Conservation (phyloP, 169 alveolate genomes). For the Eimeria maxima region DNA sequence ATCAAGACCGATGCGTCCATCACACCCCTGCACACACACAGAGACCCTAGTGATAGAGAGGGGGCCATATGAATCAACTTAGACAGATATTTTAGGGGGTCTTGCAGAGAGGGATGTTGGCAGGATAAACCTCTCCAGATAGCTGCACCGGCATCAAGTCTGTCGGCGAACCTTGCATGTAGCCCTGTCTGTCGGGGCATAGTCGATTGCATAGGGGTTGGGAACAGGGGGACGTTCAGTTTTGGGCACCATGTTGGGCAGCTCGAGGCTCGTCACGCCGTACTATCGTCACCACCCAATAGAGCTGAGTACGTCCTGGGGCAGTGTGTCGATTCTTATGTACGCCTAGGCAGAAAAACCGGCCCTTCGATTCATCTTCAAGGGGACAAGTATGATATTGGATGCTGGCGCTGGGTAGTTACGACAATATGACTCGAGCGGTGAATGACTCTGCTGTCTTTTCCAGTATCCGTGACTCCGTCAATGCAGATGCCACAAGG, state of each 20-base stretch:
- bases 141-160: background rate
- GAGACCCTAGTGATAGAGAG: background rate
- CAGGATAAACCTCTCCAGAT: background rate
- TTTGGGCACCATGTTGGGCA: constrained; percentile 65
- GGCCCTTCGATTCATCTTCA: background rate
- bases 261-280: background rate
- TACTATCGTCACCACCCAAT: background rate
- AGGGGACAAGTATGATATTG: background rate
- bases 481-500: background rate
- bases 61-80: background rate
- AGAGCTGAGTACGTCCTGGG: background rate
- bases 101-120: too few relatives aligned
- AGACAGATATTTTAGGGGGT: background rate
- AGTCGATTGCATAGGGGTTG: constrained; percentile 79
- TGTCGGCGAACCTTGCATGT: constrained; percentile 80
- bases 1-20: constrained; percentile 77
- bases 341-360: background rate
- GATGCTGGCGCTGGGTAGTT: background rate
- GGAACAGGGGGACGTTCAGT: constrained; percentile 64
- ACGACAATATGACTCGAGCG: background rate
- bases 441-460: background rate
- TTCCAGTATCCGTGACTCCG: background rate
- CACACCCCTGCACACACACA: constrained; percentile 68
- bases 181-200: constrained; percentile 84
- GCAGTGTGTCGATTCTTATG: background rate